Conservation (phyloP, 1,139 yeast species). For the Diutina pseudorugosa region DNA sequence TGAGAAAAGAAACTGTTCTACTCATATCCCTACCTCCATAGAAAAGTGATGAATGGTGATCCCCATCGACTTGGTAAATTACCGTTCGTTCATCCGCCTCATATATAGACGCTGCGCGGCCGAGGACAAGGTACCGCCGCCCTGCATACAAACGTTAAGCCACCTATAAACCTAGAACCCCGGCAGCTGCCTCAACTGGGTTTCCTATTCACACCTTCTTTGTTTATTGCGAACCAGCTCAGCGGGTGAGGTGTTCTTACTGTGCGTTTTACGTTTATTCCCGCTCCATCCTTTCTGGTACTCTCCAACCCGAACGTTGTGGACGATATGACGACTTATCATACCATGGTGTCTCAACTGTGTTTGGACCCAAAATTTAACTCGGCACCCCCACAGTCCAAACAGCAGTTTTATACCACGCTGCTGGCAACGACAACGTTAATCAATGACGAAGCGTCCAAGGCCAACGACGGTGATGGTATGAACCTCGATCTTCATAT, state of each 20-base stretch:
- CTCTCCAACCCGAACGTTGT: neutral
- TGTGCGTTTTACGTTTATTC: neutral
- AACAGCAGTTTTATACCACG: neutral
- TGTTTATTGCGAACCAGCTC: neutral
- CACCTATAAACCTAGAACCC: neutral
- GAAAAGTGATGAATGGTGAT: no score
- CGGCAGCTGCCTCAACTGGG: neutral
- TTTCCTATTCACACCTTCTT: neutral
- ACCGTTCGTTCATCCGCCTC: no score
- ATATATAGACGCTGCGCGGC: neutral
- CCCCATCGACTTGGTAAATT: no score
- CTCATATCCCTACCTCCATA: no score
- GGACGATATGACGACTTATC: neutral
- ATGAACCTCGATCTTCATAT: neutral
- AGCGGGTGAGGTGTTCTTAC: neutral
- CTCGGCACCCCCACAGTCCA: neutral
- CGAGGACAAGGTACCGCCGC: neutral
- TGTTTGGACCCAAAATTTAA: neutral
- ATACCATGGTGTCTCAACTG: neutral
- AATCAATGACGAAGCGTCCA: neutral
- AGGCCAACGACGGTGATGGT: neutral
- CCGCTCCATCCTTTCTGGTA: neutral
- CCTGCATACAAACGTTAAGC: neutral
- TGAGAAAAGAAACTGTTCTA: no score
- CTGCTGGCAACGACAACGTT: constrained; percentile 1